Percentiles rank a stretch among this genome's conserved stretches.
Evolutionary conservation across 805 yeast genomes (phyloP).

Genomic region (Ogataea methanolica): DNA sequence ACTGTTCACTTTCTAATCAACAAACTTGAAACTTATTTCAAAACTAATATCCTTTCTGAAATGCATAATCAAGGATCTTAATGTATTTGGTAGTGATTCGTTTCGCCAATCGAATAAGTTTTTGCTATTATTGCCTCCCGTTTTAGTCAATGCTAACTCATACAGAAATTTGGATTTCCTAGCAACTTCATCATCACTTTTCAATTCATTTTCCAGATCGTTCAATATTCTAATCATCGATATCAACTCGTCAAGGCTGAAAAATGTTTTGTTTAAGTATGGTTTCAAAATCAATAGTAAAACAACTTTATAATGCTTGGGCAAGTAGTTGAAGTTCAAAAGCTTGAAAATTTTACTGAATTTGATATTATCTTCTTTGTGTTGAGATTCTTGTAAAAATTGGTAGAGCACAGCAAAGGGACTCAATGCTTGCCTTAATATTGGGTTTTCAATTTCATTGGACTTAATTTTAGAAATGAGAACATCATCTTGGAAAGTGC

Average conservation of each 20-base stretch:
- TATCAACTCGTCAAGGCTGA: slow-evolving; percentile 19
- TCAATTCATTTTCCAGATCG: slow-evolving; percentile 15
- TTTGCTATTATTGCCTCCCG: not conserved
- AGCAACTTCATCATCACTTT: slow-evolving; percentile 5
- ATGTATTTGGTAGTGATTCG: slow-evolving; percentile 9
- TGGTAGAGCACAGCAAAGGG: slow-evolving; percentile 64
- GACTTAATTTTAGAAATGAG: slow-evolving; percentile 26
- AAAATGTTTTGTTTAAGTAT: slow-evolving; percentile 18
- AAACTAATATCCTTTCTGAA: slow-evolving; percentile 23
- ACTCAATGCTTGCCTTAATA: slow-evolving; percentile 61
- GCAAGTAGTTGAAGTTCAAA: slow-evolving; percentile 49
- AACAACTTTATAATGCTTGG: slow-evolving; percentile 44
- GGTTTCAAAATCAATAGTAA: slow-evolving; percentile 45
- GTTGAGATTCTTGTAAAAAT: slow-evolving; percentile 35
- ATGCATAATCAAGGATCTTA: slow-evolving; percentile 11
- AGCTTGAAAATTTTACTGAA: slow-evolving; percentile 33
- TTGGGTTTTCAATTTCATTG: slow-evolving; percentile 37
- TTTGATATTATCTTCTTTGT: slow-evolving; percentile 18
- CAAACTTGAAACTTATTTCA: slow-evolving; percentile 26
- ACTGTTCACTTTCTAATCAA: slow-evolving; percentile 4
- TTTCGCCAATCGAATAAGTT: slow-evolving; percentile 17
- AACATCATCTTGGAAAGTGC: slow-evolving; percentile 46
- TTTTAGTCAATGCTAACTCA: slow-evolving; percentile 10
- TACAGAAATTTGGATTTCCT: slow-evolving; percentile 18
- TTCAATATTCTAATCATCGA: slow-evolving; percentile 23